These are phyloP conservation scores for Malassezia globosa DNA, from an alignment of 1,284 basidiomycete genomes.

Conservation along the genomic window DNA sequence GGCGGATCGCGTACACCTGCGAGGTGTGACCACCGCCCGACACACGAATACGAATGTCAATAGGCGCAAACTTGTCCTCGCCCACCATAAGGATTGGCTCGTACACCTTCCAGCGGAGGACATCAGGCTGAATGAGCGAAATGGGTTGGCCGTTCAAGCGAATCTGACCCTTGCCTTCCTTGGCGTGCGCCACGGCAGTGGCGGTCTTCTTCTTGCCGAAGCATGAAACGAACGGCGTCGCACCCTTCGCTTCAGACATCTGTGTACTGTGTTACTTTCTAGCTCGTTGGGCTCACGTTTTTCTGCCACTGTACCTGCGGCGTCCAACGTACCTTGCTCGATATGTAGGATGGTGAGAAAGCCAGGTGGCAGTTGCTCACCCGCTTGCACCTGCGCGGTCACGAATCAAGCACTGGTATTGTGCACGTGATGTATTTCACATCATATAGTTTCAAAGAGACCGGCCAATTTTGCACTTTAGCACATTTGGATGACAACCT, in stretches of 20 bases:
- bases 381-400: no score
- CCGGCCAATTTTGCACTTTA: neutral
- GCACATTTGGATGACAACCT: no score
- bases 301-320: no score
- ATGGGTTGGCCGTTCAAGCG: constrained; percentile 96
- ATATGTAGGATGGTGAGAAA: constrained; percentile 14
- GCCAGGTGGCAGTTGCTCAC: no score
- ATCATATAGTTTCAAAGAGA: constrained; percentile 9
- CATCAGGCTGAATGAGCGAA: constrained; percentile 74
- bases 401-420: neutral
- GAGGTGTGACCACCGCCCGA: constrained; percentile 99
- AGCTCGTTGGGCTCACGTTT: no score
- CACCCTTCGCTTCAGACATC: constrained; percentile 21
- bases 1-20: constrained; percentile 96
- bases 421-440: constrained; percentile 4
- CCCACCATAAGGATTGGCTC: constrained; percentile 53
- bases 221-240: constrained; percentile 46
- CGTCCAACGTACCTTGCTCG: constrained; percentile 4
- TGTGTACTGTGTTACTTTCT: neutral
- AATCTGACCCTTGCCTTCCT: constrained; percentile 90
- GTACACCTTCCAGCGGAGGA: constrained; percentile 96
- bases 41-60: constrained; percentile 96
- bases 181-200: constrained; percentile 41
- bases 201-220: constrained; percentile 50
- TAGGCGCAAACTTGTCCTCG: constrained; percentile 47